These are phyloP conservation scores for Xylaria sp. DNA, from an alignment of 2,329 filamentous ascomycete genomes.

Conservation along the genomic window DNA sequence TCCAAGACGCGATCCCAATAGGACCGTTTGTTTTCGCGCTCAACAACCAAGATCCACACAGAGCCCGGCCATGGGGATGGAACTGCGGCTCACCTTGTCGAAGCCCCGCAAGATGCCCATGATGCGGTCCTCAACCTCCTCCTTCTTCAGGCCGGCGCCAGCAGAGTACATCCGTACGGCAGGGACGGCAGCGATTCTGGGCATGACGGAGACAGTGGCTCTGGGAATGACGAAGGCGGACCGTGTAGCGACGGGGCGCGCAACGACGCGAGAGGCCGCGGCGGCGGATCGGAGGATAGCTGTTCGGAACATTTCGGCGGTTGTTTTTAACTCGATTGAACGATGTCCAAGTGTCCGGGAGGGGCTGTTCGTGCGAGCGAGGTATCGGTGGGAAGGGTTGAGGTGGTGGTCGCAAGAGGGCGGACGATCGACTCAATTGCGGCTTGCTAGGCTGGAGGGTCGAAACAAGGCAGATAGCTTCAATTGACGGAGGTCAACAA, in stretches of 20 bases:
- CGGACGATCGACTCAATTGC: not conserved
- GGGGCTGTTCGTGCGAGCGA: not conserved
- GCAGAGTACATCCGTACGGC: conserved; percentile 82
- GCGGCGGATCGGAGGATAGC: conserved; percentile 74
- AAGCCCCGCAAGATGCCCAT: conserved; percentile 90
- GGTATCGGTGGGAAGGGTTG: not conserved
- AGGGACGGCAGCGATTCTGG: conserved; percentile 57
- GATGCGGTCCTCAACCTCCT: conserved; percentile 87
- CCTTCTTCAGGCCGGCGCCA: conserved; percentile 67
- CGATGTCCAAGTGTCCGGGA: not conserved
- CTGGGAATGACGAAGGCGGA: conserved; percentile 43
- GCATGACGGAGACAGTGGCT: conserved; percentile 51
- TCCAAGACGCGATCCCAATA: not conserved
- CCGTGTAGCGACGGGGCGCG: conserved; percentile 54
- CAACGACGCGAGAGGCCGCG: conserved; percentile 48
- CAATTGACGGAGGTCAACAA: conserved; percentile 21
- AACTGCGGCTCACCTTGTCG: conserved; percentile 69
- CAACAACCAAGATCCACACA: not conserved
- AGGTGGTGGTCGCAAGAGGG: conserved; percentile 7
- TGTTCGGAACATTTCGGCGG: conserved; percentile 78
- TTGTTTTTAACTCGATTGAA: conserved; percentile 10
- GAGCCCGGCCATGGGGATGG: not conserved
- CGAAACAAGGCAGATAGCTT: conserved; percentile 18
- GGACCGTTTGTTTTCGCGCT: too few species aligned
- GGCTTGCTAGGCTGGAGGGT: conserved; percentile 1